phyloP scores from a whole-genome alignment of 441 rosid genomes.

The Erodium moschatum region DNA sequence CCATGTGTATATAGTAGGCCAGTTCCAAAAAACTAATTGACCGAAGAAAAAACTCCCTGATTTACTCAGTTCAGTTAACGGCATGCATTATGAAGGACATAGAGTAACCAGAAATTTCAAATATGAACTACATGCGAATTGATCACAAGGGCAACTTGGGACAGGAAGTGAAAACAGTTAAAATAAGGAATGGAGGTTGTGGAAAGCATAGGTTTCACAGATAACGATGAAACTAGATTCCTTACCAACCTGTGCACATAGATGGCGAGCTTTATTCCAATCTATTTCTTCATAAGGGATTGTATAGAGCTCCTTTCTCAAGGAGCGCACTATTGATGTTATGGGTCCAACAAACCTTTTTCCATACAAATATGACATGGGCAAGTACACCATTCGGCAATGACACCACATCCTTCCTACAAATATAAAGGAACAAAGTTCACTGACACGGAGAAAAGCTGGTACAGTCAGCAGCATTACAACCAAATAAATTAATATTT shows the following conservation, averaged over 20 bases:
- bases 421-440: neutral
- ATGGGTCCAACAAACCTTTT: constrained; percentile 51
- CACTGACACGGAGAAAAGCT: too few relatives aligned
- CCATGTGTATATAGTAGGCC: neutral
- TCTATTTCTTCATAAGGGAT: constrained; percentile 56
- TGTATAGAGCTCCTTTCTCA: constrained; percentile 59
- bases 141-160: too few relatives aligned
- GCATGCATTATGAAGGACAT: neutral
- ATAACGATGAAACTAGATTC: constrained; percentile 7
- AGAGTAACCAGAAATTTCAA: neutral
- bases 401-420: constrained; percentile 92
- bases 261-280: constrained; percentile 61
- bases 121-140: too few relatives aligned
- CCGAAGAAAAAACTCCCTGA: neutral
- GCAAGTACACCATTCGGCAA: constrained; percentile 69
- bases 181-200: neutral
- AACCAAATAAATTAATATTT: too few relatives aligned
- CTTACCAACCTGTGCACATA: constrained; percentile 70
- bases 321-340: constrained; percentile 46
- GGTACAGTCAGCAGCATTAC: too few relatives aligned
- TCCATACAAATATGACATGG: constrained; percentile 26
- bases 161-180: neutral
- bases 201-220: neutral
- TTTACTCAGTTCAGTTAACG: neutral
- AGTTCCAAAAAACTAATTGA: neutral